A percentile compares a stretch with the other conserved stretches of the same genome.
Conservation (phyloP, 2,329 filamentous ascomycete species). For the Pestalotiopsis fici region DNA sequence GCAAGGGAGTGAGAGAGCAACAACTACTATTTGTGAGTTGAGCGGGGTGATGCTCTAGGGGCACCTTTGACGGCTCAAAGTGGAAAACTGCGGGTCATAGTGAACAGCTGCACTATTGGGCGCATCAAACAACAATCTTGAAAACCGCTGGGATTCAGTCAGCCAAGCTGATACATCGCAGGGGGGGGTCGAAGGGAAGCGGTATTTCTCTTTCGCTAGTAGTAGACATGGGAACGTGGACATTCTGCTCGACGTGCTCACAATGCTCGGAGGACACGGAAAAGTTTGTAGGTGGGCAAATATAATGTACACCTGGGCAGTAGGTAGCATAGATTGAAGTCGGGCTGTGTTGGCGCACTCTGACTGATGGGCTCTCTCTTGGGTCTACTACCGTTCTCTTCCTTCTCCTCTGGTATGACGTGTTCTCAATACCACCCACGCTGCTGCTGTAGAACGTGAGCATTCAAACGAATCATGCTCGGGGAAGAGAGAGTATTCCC, state of each 20-base stretch:
- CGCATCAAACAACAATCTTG: background rate
- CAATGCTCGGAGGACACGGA: too few species aligned
- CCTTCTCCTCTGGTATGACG: background rate
- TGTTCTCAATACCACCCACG: background rate
- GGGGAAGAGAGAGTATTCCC: background rate
- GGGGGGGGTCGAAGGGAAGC: too few species aligned
- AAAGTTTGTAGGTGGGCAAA: background rate
- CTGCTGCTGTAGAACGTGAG: slow-evolving; percentile 1
- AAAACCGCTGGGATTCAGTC: too few species aligned
- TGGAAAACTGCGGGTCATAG: slow-evolving; percentile 23
- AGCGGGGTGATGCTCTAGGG: background rate
- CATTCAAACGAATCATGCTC: background rate
- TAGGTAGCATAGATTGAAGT: background rate
- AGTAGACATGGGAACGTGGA: too few species aligned
- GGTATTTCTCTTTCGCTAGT: too few species aligned
- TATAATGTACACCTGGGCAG: too few species aligned
- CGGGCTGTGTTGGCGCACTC: background rate
- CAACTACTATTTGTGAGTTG: background rate
- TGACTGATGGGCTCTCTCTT: background rate
- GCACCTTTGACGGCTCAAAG: slow-evolving; percentile 15
- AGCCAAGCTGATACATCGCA: too few species aligned
- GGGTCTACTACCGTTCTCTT: background rate
- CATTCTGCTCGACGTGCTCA: too few species aligned
- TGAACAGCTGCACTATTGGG: slow-evolving; percentile 2
- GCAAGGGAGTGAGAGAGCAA: background rate